Base-by-base conservation (phyloP, 768 basidiomycete species). In the Clitopilus hobsonii region DNA sequence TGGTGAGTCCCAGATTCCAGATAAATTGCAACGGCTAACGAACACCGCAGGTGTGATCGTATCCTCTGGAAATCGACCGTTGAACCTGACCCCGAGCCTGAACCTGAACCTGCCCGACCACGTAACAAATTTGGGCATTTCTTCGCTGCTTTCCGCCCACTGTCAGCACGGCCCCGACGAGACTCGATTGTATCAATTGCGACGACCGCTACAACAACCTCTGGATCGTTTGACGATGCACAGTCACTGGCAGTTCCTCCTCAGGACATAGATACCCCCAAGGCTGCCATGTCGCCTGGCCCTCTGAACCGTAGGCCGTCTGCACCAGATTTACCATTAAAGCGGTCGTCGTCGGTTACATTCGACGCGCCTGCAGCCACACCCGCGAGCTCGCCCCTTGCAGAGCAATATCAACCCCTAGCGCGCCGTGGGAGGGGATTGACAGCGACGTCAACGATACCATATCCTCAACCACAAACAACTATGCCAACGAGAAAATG, bases 41-140 rank as follows among this genome's bases (percentile, higher is more conserved):
- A 14, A 56, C 20, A 20, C n/a, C 20, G 6, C 52, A 89, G 88
- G 88, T 93, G 91, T 63, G 91, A 93, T 65, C 83, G 91, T 18
- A 89, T 93, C 45, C 69, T 93, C 4, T 92, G 85, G 84, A 93
- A 91, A 67, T 78, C 87, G 5, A 91, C 86, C 0, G 75, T 88
- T 23, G 63, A 72, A 26, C 78, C 78, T 14, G 76, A 76, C 11
- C 68, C 71, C 1, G 72, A 76, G 23, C 66, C 71, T 7, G 77
- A 74, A 29, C 56, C 59, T 49, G 62, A 65, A 30, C 60, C 64
- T 51, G 50, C 63, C 41, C 64, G 73, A 30, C 67, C 75, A 26
- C 72, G 77, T n/a, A 78, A 71, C 24, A 75, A 75, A 32, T 73
- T 87, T 50, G 73, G 80, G 23, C 78, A 80, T 36, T 72, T 87